A percentile compares a stretch with the other conserved stretches of the same genome.
phyloP scores from a whole-genome alignment of 1,284 basidiomycete species.

The Papiliotrema fonsecae region DNA sequence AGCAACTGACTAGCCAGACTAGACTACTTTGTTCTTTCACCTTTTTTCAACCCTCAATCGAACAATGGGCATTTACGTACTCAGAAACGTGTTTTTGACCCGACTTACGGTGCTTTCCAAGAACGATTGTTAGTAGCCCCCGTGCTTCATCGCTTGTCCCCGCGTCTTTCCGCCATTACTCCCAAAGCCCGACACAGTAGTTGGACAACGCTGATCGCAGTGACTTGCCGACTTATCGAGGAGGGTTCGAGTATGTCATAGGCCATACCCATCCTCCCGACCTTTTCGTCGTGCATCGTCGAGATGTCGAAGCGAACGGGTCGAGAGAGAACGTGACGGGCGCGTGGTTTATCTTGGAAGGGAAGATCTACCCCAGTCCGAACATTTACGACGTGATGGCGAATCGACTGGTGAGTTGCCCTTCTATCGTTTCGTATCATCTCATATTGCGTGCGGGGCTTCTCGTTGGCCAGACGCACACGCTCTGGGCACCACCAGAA shows the following conservation, averaged over 20 bases:
- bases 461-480: too few species aligned
- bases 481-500: too few species aligned
- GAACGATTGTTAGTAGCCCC: slow-evolving; percentile 33
- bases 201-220: slow-evolving; percentile 19
- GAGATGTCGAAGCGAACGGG: slow-evolving; percentile 27
- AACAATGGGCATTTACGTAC: slow-evolving; percentile 41
- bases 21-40: slow-evolving; percentile 45
- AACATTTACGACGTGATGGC: slow-evolving; percentile 32
- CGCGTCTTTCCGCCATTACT: neutral
- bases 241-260: slow-evolving; percentile 44
- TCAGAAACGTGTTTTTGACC: slow-evolving; percentile 34
- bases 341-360: slow-evolving; percentile 39
- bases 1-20: slow-evolving; percentile 19
- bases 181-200: neutral
- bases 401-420: slow-evolving; percentile 29
- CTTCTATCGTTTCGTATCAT: neutral
- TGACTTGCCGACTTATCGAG: slow-evolving; percentile 28
- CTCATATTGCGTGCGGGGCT: too few species aligned
- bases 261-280: slow-evolving; percentile 37
- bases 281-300: slow-evolving; percentile 39
- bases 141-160: too few species aligned
- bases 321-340: slow-evolving; percentile 24
- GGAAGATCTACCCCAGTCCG: slow-evolving; percentile 40
- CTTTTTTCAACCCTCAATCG: slow-evolving; percentile 40
- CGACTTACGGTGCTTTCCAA: slow-evolving; percentile 36